Evolutionary conservation across 352 stramenopile species (phyloP).

Genomic region (Pythium rhizo-oryzae): DNA sequence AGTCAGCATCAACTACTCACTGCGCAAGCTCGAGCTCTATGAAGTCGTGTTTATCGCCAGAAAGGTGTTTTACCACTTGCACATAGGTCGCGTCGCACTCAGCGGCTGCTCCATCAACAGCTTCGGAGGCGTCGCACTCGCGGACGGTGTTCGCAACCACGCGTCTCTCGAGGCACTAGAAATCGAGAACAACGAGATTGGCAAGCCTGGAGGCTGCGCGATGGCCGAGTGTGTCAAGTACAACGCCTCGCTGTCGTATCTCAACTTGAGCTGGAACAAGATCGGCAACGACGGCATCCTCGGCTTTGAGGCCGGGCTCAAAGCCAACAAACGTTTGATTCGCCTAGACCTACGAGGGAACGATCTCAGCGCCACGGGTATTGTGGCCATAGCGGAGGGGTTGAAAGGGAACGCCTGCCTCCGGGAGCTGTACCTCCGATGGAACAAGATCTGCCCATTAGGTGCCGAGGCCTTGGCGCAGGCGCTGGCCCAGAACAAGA

Average conservation of each 20-base stretch:
- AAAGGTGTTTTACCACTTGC: constrained; percentile 75
- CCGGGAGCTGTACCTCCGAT: constrained; percentile 69
- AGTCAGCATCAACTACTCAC: constrained; percentile 55
- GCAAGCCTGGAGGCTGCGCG: constrained; percentile 46
- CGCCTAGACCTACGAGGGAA: constrained; percentile 79
- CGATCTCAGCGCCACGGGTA: constrained; percentile 44
- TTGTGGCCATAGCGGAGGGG: constrained; percentile 57
- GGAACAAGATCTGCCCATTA: constrained; percentile 61
- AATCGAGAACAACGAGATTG: constrained; percentile 70
- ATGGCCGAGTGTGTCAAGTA: constrained; percentile 62
- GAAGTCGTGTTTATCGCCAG: constrained; percentile 67
- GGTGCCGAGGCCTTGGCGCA: constrained; percentile 61
- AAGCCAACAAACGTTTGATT: constrained; percentile 45
- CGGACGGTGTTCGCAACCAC: constrained; percentile 71
- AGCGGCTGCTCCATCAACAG: constrained; percentile 65
- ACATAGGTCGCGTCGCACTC: constrained; percentile 53
- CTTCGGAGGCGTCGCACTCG: constrained; percentile 52
- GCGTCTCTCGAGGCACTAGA: constrained; percentile 58
- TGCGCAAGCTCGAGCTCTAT: constrained; percentile 49
- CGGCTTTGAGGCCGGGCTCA: constrained; percentile 46
- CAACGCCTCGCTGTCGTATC: constrained; percentile 57
- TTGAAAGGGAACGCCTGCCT: constrained; percentile 58
- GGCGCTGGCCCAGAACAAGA: constrained; percentile 60
- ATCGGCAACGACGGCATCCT: constrained; percentile 63
- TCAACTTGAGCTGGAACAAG: constrained; percentile 83